Base-by-base conservation (phyloP, 345 rosid species). In the Gossypium arboreum region DNA sequence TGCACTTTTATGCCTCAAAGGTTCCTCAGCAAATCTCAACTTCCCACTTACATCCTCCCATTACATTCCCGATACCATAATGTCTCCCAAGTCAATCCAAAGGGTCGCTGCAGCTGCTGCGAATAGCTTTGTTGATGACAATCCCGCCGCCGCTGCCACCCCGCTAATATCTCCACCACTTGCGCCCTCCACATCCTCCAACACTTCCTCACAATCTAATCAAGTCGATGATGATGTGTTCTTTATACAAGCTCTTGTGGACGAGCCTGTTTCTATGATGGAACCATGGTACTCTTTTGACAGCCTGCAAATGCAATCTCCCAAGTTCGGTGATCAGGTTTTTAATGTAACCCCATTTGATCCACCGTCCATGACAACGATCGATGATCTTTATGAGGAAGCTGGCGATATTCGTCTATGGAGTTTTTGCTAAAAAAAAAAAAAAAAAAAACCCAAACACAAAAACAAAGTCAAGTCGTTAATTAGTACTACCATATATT, bases 31-130 rank as follows among this genome's bases (percentile, higher is more conserved):
- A 59, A 90, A 85, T 84, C 85, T 96, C 76, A 96, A 96, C 89
- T 95, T 95, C 83, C 97, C 98, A 0, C 22, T 73, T 63, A 62
- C 85, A 34, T 76, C 85, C 16, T 75, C 86, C 0, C 73, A 81
- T 71, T 76, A 82, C 76, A 62, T 79, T 66, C 87, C 84, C 52
- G 80, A 85, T 65, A 73, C 88, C 51, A 51, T 80, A 54, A 80
- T 95, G 89, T 91, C 98, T 51, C 99, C 99, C 0, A 95, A 91
- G 71, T 86, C 96, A n/a, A 91, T 95, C 73, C 99, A 95, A 83
- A 89, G 90, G 69, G 76, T 83, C 7, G 99, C 99, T 2, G 92
- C 98, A 0, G 62, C 62, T 0, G 91, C 99, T 2, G 92, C 95
- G 7, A 82, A 84, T 66, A 18, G 66, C 39, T 74, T 77, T 61